Evolutionary conservation across 2,329 filamentous ascomycete genomes (phyloP).

Genomic region (Reticulascus tulasneorum): DNA sequence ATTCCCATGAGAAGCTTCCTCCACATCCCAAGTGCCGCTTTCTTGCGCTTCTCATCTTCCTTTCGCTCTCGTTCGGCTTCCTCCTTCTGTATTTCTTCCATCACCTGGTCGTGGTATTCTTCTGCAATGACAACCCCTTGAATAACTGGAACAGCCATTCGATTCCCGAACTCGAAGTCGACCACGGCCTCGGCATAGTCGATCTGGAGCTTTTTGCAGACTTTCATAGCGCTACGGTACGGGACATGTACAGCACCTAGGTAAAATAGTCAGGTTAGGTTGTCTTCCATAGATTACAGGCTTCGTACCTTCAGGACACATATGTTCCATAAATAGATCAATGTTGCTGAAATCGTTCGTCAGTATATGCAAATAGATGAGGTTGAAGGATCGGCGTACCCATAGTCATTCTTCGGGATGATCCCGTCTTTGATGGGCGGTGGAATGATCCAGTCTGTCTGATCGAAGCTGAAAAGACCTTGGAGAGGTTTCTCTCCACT

Average conservation of each 20-base stretch:
- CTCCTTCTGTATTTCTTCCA: slow-evolving; percentile 75
- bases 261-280: not conserved
- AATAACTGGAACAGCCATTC: slow-evolving; percentile 89
- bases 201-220: slow-evolving; percentile 80
- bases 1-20: slow-evolving; percentile 82
- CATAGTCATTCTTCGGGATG: slow-evolving; percentile 92
- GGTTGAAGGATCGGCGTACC: slow-evolving; percentile 34
- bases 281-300: not conserved
- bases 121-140: slow-evolving; percentile 84
- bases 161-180: slow-evolving; percentile 92
- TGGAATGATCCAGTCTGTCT: slow-evolving; percentile 95
- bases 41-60: slow-evolving; percentile 79
- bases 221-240: slow-evolving; percentile 67
- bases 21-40: slow-evolving; percentile 72
- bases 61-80: slow-evolving; percentile 71
- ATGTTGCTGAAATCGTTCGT: slow-evolving; percentile 59
- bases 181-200: slow-evolving; percentile 94
- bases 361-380: not conserved
- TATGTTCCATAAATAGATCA: slow-evolving; percentile 88
- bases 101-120: slow-evolving; percentile 70
- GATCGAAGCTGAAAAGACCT: slow-evolving; percentile 75
- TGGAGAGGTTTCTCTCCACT: slow-evolving; percentile 83
- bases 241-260: slow-evolving; percentile 78
- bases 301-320: slow-evolving; percentile 64
- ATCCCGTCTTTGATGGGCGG: slow-evolving; percentile 77